Evolutionary conservation across 805 yeast species (phyloP), one percentile per base, ranked within the genome.

Genomic region (Cyberlindnera petersonii): DNA sequence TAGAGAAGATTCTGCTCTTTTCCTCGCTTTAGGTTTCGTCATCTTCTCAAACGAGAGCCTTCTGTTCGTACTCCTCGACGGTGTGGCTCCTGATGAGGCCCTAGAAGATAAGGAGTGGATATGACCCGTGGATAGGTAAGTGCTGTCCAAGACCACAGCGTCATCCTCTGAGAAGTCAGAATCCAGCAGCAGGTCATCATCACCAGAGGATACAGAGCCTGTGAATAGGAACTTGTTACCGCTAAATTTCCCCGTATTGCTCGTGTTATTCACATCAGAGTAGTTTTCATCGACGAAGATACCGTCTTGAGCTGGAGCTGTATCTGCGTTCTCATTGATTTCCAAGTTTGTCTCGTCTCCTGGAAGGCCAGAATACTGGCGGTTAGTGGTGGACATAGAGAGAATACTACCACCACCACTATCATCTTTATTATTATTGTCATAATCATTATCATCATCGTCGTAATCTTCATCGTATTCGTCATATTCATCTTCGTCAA

Each of bases 91-190:
- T 2, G 52, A 39, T 1, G 53, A 35, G 3, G 46, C 26, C 22
- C 40, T 41, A 8, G 49, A 40, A n/a, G 44, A 61, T 36, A 41
- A 15, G 4, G 44, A 41, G n/a, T 41, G 33, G 4, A 35, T 37
- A 21, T 45, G 62, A 44, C 7, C 65, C 59, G 39, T 57, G 14
- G 47, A 55, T 33, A 61, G 53, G 42, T 69, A 50, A n/a, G 64
- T 65, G 31, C 64, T 69, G 37, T 63, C 72, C n/a, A 66, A 45
- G 30, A 65, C 65, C 30, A 58, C 59, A 31, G 60, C 66, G 30
- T 65, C 71, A 17, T 66, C 72, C 32, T 61, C 63, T 21, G 63
- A 56, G 35, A 61, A 55, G 30, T 59, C 67, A n/a, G 66, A 59
- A 29, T 49, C 59, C 18, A 55, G 31, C 7, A 52, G 32, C 6